Conservation (phyloP, 345 rosid species). For the Acer yangbiense region DNA sequence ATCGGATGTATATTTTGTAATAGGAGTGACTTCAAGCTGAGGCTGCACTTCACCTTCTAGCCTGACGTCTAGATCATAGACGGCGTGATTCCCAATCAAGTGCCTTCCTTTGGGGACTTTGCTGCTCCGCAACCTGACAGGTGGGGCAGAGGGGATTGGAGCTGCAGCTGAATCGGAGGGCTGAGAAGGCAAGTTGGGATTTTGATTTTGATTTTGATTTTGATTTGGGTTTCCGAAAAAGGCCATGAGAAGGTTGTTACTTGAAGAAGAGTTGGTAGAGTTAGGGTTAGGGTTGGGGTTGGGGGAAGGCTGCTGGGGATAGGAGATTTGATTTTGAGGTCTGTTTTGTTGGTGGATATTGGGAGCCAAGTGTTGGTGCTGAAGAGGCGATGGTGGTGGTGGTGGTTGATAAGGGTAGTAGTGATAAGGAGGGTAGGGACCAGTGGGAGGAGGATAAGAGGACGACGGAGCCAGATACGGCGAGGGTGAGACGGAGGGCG, state of each 20-base stretch:
- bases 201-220: conserved; percentile 21
- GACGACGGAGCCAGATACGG: conserved; percentile 31
- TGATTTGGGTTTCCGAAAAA: conserved; percentile 33
- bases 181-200: conserved; percentile 15
- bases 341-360: conserved; percentile 19
- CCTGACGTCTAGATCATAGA: conserved; percentile 61
- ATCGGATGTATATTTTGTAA: conserved; percentile 69
- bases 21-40: conserved; percentile 78
- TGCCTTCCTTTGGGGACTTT: conserved; percentile 66
- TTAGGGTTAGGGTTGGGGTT: conserved; percentile 7
- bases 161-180: conserved; percentile 16
- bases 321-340: conserved; percentile 18
- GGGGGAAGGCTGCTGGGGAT: conserved; percentile 20
- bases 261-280: conserved; percentile 14
- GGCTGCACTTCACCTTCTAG: conserved; percentile 68
- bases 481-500: conserved; percentile 21
- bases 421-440: conserved; percentile 33
- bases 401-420: conserved; percentile 35
- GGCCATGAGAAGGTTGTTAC: conserved; percentile 35
- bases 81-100: conserved; percentile 46
- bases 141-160: conserved; percentile 25
- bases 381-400: conserved; percentile 28
- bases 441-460: conserved; percentile 49
- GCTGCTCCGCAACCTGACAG: conserved; percentile 49
- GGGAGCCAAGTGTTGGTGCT: conserved; percentile 30